Conservation (phyloP, 2,329 filamentous ascomycete species). For the Calonectria honghensis region DNA sequence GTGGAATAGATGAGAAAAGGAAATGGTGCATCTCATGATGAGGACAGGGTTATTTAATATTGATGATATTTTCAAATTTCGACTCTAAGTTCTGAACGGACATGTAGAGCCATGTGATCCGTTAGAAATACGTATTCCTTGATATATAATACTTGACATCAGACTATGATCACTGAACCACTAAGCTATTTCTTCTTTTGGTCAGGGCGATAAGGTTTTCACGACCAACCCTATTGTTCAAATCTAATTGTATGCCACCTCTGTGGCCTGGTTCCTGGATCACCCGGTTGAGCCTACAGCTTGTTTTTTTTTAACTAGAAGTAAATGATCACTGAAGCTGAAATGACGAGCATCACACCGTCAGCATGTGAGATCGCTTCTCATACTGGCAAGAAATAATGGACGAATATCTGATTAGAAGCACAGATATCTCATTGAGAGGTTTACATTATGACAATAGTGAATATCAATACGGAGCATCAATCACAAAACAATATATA, state of each 20-base stretch:
- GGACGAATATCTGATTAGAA: background rate
- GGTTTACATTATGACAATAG: no score
- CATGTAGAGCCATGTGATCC: background rate
- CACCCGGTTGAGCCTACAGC: no score
- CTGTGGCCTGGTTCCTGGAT: no score
- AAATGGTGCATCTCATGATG: slow-evolving; percentile 12
- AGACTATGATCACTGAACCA: background rate
- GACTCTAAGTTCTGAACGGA: background rate
- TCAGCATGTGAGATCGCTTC: background rate
- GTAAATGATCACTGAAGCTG: background rate
- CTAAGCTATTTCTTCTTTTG: no score
- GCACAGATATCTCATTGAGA: background rate
- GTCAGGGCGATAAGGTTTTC: no score
- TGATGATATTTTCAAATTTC: slow-evolving; percentile 6
- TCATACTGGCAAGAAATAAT: background rate
- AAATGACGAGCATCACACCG: background rate
- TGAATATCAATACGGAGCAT: no score
- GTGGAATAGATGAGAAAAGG: slow-evolving; percentile 28
- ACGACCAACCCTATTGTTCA: no score
- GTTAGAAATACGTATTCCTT: background rate
- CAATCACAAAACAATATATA: no score
- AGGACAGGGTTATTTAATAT: slow-evolving; percentile 27
- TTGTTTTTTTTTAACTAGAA: no score
- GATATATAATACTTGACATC: background rate
- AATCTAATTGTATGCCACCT: no score